Evolutionary conservation across 2,329 filamentous ascomycete genomes (phyloP), one percentile per base, ranked within the genome.

Genomic region (Fusarium torulosum): DNA sequence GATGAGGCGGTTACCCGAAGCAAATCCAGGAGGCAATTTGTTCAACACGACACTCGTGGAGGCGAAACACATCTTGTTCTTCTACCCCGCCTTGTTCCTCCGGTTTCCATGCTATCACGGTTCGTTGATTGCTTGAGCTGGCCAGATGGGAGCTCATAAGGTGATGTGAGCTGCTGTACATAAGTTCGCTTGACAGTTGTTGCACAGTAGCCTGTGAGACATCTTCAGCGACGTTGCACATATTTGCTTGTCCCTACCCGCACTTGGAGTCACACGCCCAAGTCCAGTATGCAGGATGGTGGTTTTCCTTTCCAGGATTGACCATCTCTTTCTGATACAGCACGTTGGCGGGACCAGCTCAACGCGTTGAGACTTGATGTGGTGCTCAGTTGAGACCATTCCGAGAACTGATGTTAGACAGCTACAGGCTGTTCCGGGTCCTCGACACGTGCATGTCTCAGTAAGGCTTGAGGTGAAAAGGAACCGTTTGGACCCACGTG

Each of bases 101-200:
- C 43, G 49, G 49, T 64, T 57, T 41, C 44, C 44, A 53, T 42
- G 40, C 47, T 11, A 53, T 40, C 41, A 40, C 31, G 35, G 42
- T 37, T 45, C 35, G 27, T 35, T 44, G 27, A 51, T 38, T 52
- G 35, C 42, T 40, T 37, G 53, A 41, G 44, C 25, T 46, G 31
- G 23, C 43, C 42, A 35, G 53, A 37, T 64, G 56, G 43, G 53
- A 60, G 49, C 44, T 49, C 51, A 50, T 54, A 59, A 43, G 53
- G 46, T 49, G 42, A 47, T 43, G 49, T 57, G 58, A 55, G 41
- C 42, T 57, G 38, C 64, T 53, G 53, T 63, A 63, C 67, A 70
- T 65, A 69, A 69, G 57, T 64, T 74, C 72, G 72, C 72, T 74
- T 71, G 70, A 67, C 43, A 45, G 41, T 43, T 38, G 70, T 71